Evolutionary conservation across 495 filamentous ascomycete genomes (phyloP), one percentile per base, ranked within the genome.

Genomic region (Aspergillus baeticus): DNA sequence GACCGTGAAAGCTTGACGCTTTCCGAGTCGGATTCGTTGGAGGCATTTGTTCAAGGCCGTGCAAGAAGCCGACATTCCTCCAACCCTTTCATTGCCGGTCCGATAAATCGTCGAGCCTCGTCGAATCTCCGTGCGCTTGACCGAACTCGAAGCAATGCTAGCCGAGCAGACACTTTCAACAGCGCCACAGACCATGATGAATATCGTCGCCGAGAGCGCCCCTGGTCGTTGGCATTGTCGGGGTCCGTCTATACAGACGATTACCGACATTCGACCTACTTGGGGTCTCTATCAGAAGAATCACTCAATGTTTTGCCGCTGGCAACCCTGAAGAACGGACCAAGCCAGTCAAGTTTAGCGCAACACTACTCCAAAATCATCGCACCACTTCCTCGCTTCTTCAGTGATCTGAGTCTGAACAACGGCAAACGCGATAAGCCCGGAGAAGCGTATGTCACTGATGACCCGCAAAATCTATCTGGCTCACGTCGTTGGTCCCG

Each of bases 11-110:
- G 67, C 35, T 63, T 70, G 11, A 68, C 63, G 21, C 64, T 71
- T 23, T 75, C 75, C n/a, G 75, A 76, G 38, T 61, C 70, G 1
- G 73, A 74, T 48, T 77, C 75, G 5, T 54, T 77, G 10, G 73
- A 77, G 50, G 75, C 75, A 2, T 77, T 77, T 54, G 72, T 77
- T 6, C 73, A 77, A 55, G 69, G 67, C 47, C 72, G 75, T 0
- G 75, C 75, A 34, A 76, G 72, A 49, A 59, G 66, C 54, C 72
- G 75, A 52, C 76, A 76, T 55, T 75, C 75, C 2, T 61, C 73
- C 33, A 77, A 77, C 44, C 75, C 75, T 2, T 57, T 76, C 20
- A 76, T 77, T 54, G 71, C 75, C 8, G 70, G 70, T 7, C 70
- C 74, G 46, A 59, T 69, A 53, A 68, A 65, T 22, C 71, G 69